Percentiles rank a stretch among this genome's conserved stretches.
phyloP scores from a whole-genome alignment of 2,329 filamentous ascomycete genomes.

The Laburnicola sp. region DNA sequence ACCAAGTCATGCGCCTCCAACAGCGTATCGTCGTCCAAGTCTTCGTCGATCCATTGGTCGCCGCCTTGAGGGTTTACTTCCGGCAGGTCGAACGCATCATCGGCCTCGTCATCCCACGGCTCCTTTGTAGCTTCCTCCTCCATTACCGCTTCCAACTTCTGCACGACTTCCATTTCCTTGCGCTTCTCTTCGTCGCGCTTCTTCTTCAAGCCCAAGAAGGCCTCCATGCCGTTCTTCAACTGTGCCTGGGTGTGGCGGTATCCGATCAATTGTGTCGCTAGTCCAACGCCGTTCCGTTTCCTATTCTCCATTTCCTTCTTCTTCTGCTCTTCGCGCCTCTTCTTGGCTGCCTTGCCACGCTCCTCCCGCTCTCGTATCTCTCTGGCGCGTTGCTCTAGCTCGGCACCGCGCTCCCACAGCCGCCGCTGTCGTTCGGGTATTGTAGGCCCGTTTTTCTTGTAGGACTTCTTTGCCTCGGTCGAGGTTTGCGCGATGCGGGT shows the following conservation, averaged over 20 bases:
- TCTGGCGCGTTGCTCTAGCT: constrained; percentile 40
- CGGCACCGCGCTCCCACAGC: constrained; percentile 35
- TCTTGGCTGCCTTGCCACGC: constrained; percentile 31
- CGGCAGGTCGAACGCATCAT: constrained; percentile 20
- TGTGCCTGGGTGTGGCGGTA: constrained; percentile 43
- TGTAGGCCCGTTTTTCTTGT: constrained; percentile 34
- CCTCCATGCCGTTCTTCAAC: constrained; percentile 45
- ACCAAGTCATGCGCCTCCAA: constrained; percentile 33
- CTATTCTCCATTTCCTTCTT: constrained; percentile 34
- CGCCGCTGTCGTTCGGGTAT: constrained; percentile 32
- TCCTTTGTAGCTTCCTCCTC: constrained; percentile 33
- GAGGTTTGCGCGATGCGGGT: constrained; percentile 39
- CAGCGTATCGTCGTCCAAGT: constrained; percentile 40
- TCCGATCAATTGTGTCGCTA: constrained; percentile 46
- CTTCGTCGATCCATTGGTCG: constrained; percentile 32
- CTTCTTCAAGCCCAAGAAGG: constrained; percentile 37
- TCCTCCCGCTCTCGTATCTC: constrained; percentile 39
- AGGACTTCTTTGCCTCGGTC: constrained; percentile 38
- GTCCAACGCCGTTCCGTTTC: constrained; percentile 35
- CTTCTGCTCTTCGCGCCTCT: constrained; percentile 39
- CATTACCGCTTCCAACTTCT: constrained; percentile 26
- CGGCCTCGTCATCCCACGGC: constrained; percentile 37
- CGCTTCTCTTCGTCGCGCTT: constrained; percentile 25
- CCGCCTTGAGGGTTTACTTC: constrained; percentile 4
- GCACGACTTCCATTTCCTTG: constrained; percentile 23